Evolutionary conservation across 768 basidiomycete genomes (phyloP), one percentile per base, ranked within the genome.

Genomic region (Termitomyces sp.): DNA sequence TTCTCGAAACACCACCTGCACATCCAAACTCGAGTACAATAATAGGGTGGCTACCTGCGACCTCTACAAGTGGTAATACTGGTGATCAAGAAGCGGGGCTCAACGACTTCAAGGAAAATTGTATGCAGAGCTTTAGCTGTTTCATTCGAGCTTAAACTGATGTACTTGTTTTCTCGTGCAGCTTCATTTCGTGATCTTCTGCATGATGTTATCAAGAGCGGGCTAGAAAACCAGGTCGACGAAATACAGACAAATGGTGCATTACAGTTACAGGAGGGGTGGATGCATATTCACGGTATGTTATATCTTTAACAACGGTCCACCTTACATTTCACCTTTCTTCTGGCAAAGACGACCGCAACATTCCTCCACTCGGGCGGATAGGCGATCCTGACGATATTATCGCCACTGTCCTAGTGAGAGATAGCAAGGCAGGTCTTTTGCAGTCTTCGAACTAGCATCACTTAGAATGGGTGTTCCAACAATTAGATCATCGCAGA

Each of bases 301-400:
- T 14, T 26, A 22, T n/a, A 10, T 18, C 35, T 62, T 26, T 38
- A 12, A 38, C 14, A 13, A 20, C 40, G 18, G 12, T 26, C 7
- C 6, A 40, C 36, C 24, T 40, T 64, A 44, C 53, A 32, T 32
- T 40, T 7, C 26, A 36, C n/a, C 48, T 52, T 18, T 22, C 16
- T 12, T n/a, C 43, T 18, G 52, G 4, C 10, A 1, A 30, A 92
- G 91, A 93, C 66, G 75, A 78, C 48, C 80, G 91, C 43, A 92
- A 93, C 57, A 65, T 90, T 6, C 92, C 91, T 1, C 80, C 88
- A 13, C 68, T 90, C 8, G 86, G 85, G 0, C 78, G 91, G 46
- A 86, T 92, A 52, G 89, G 90, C 14, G 87, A 91, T 65, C 86
- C 88, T 1, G 91, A 93, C 64, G 92, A 93, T 68, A 93, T 93